Evolutionary conservation across 208 protist species (phyloP).

Genomic region (Eutreptiella sp.): DNA sequence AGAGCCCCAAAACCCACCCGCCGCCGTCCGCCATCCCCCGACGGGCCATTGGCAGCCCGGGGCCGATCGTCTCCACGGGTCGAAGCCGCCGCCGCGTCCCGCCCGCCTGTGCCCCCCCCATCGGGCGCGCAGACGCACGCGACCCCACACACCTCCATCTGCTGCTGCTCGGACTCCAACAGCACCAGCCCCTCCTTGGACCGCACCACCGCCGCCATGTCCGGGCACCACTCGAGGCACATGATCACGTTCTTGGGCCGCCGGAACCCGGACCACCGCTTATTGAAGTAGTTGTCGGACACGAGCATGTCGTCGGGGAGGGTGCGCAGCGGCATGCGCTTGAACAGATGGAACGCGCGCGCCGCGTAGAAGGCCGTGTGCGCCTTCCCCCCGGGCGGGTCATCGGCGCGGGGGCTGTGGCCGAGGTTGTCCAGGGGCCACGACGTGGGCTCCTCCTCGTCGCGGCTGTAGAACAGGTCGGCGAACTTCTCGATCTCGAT

Average conservation of each 20-base stretch:
- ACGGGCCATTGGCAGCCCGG: too few relatives aligned
- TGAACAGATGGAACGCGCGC: slow-evolving; percentile 27
- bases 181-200: background rate
- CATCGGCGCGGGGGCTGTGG: background rate
- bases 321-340: slow-evolving; percentile 37
- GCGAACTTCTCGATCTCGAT: slow-evolving; percentile 36
- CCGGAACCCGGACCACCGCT: slow-evolving; percentile 35
- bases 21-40: too few relatives aligned
- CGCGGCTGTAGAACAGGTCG: slow-evolving; percentile 49
- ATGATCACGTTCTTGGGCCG: slow-evolving; percentile 58
- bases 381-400: background rate
- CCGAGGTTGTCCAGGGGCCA: slow-evolving; percentile 33
- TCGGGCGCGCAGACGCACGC: too few relatives aligned
- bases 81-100: too few relatives aligned
- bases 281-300: slow-evolving; percentile 57
- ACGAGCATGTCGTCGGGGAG: slow-evolving; percentile 35
- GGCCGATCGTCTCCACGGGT: too few relatives aligned
- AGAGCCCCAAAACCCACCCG: too few relatives aligned
- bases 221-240: slow-evolving; percentile 53
- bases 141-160: background rate
- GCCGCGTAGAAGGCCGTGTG: slow-evolving; percentile 27
- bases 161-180: background rate
- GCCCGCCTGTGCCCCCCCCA: too few relatives aligned
- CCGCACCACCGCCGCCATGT: background rate
- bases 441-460: slow-evolving; percentile 45